Conservation (phyloP, 164 flowering plant species). For the Cinnamomum chago region DNA sequence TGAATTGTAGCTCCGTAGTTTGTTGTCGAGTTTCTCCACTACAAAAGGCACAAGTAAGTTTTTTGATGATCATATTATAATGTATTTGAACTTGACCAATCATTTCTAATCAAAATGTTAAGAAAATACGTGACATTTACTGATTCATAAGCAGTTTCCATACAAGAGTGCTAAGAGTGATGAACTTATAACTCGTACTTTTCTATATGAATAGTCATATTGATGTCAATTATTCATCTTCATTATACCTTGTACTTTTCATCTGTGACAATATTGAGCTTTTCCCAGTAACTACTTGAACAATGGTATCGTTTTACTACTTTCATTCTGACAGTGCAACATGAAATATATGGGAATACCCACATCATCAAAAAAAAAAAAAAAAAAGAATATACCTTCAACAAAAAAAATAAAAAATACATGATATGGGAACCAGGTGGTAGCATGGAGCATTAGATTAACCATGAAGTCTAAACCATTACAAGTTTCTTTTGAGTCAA, state of each 20-base stretch:
- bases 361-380: too few species aligned
- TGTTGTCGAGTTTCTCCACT: conserved; percentile 99
- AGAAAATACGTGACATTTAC: neutral
- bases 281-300: neutral
- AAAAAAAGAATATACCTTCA: too few species aligned
- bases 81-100: neutral
- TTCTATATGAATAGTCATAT: too few species aligned
- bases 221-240: too few species aligned
- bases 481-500: neutral
- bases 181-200: too few species aligned
- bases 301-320: neutral
- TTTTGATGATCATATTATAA: neutral
- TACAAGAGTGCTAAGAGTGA: too few species aligned
- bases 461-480: neutral
- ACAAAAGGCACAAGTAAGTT: conserved; percentile 89
- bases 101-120: neutral
- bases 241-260: too few species aligned
- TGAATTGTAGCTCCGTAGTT: conserved; percentile 88
- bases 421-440: neutral
- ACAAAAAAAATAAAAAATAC: too few species aligned
- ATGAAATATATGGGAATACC: too few species aligned
- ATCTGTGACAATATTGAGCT: neutral
- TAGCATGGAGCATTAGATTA: neutral
- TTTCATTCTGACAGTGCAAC: neutral
- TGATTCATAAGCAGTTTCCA: neutral